Conservation (phyloP, 192 early-diverging fungal genomes). For the Coemansia sp. region DNA sequence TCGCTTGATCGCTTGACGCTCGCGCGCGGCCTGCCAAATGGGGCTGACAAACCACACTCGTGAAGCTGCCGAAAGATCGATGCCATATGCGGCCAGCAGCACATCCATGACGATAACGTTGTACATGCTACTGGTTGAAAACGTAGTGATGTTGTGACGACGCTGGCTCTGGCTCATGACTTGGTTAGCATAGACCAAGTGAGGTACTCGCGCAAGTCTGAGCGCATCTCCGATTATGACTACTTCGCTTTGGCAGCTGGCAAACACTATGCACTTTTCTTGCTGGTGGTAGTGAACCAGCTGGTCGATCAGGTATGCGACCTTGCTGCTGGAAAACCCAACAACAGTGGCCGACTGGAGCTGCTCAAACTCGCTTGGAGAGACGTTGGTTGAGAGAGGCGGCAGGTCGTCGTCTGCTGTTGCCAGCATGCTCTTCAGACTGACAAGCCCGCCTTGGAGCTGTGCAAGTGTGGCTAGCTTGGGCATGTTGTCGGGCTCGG, state of each 20-base stretch:
- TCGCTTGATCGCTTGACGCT: constrained; percentile 81
- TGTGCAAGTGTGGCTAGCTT: constrained; percentile 20
- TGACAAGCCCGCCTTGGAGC: constrained; percentile 8
- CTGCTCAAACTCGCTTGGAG: constrained; percentile 29
- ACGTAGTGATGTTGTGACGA: constrained; percentile 47
- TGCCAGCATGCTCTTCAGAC: constrained; percentile 17
- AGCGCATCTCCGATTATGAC: constrained; percentile 33
- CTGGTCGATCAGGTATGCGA: constrained; percentile 30
- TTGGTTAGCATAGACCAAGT: constrained; percentile 40
- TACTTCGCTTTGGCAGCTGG: constrained; percentile 22
- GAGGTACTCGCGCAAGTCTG: constrained; percentile 28
- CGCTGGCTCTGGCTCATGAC: constrained; percentile 44
- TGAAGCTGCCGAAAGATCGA: constrained; percentile 72
- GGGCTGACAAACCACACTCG: constrained; percentile 71
- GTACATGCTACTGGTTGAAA: constrained; percentile 40
- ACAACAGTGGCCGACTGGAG: constrained; percentile 4
- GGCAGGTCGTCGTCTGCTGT: constrained; percentile 24
- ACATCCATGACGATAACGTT: constrained; percentile 51
- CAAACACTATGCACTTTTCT: constrained; percentile 53
- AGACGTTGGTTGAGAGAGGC: constrained; percentile 28
- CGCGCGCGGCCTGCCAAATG: constrained; percentile 68
- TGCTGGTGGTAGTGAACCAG: constrained; percentile 14
- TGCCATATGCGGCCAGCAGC: constrained; percentile 66
- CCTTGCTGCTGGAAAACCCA: constrained; percentile 33
- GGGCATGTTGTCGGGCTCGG: neutral